These are phyloP conservation scores for Hypoxylon fuscum DNA, from an alignment of 495 filamentous ascomycete species.

Conservation along the genomic window DNA sequence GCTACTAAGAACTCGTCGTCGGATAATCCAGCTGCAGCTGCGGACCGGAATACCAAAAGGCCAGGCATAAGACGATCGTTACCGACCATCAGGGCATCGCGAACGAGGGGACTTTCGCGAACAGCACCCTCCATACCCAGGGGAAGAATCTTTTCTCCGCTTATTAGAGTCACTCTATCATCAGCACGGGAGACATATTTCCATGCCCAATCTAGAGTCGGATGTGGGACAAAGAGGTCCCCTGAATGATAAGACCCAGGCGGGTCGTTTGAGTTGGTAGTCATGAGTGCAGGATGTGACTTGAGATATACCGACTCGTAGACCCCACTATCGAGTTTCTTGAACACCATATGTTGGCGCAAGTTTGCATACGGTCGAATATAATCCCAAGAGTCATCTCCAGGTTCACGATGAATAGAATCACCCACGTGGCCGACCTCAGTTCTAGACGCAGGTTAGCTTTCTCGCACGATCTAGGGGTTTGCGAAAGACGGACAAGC, in stretches of 20 bases:
- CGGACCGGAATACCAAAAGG: constrained; percentile 56
- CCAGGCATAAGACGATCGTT: constrained; percentile 56
- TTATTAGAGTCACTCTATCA: constrained; percentile 69
- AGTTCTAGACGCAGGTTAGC: constrained; percentile 50
- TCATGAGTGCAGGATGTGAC: constrained; percentile 69
- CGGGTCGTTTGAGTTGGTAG: constrained; percentile 66
- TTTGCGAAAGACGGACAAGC: constrained; percentile 53
- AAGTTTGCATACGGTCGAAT: constrained; percentile 59
- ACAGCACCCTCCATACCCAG: constrained; percentile 66
- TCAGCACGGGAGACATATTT: constrained; percentile 71
- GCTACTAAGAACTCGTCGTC: constrained; percentile 55
- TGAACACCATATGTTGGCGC: constrained; percentile 58
- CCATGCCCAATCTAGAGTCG: constrained; percentile 66
- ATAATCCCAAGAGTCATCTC: constrained; percentile 63
- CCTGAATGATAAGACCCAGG: constrained; percentile 63
- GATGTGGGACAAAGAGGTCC: constrained; percentile 71
- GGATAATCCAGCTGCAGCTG: constrained; percentile 42
- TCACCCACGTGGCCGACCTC: constrained; percentile 63
- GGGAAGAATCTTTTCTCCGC: constrained; percentile 77
- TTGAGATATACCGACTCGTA: constrained; percentile 65
- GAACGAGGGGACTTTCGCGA: constrained; percentile 49
- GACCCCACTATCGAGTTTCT: constrained; percentile 53
- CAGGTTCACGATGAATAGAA: constrained; percentile 55
- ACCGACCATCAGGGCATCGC: constrained; percentile 40
- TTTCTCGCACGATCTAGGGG: background rate